Evolutionary conservation across 768 basidiomycete genomes (phyloP), one percentile per base, ranked within the genome.

Genomic region (Pholiota microspora): DNA sequence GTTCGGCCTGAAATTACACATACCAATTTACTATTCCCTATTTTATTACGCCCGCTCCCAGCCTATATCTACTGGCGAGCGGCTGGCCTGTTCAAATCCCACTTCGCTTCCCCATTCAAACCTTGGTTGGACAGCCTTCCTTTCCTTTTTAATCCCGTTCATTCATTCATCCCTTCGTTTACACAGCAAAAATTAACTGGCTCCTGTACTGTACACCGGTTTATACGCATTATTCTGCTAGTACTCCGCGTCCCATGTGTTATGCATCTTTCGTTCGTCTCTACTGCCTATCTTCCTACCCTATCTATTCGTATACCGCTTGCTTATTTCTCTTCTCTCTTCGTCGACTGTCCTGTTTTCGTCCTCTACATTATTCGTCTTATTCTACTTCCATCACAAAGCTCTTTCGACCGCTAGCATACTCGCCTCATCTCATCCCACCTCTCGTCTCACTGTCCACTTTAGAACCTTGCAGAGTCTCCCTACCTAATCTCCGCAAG

Each of bases 141-240:
- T 44, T 51, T 44, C 51, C 25, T 29, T 51, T 45, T 45, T 36
- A 51, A 45, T 45, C 31, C 27, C 44, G 29, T 51, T 47, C 27
- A 40, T 56, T 47, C 55, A 51, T 56, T 56, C 49, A 45, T 52
- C 52, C 57, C 42, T 45, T 58, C 53, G 50, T 45, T 51, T 42
- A 55, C 40, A 21, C 51, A 51, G 40, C 40, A 51, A 51, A 51
- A 36, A 42, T 51, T 44, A 51, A 50, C 23, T 28, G 18, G 40
- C 40, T 51, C 51, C 18, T 44, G 51, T 45, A 51, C 12, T 44
- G 28, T 51, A 51, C 29, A 44, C 28, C 28, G 25, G 51, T 29
- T 51, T 44, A 50, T 35, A 23, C 40, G 40, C 40, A 42, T 42
- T 42, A 42, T 42, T 42, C 40, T 42, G 18, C 40, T 36, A 36